Conservation (phyloP, 495 filamentous ascomycete species). For the Trichoderma gamsii region DNA sequence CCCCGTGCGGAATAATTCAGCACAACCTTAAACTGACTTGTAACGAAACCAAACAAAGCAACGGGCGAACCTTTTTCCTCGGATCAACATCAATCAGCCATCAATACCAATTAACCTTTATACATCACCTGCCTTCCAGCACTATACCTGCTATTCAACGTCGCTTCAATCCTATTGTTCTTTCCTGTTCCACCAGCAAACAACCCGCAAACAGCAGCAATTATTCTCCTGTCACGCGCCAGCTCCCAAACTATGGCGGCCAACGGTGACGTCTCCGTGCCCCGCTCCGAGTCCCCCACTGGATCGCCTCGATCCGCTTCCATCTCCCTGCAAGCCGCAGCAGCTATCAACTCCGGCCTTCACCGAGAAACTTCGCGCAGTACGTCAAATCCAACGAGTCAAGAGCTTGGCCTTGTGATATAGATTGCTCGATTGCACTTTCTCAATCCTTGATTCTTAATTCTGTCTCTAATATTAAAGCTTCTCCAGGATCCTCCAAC, state of each 20-base stretch:
- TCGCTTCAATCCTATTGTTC: too few species aligned
- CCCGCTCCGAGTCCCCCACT: constrained; percentile 36
- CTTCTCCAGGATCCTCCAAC: constrained; percentile 44
- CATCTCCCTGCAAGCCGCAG: constrained; percentile 59
- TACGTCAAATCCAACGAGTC: neutral
- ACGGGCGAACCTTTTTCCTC: too few species aligned
- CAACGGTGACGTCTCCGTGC: constrained; percentile 15
- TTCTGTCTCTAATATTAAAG: constrained; percentile 19
- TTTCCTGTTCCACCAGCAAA: neutral
- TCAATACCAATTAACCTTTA: too few species aligned
- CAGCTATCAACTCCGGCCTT: constrained; percentile 63
- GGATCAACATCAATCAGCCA: too few species aligned
- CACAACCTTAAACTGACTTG: too few species aligned
- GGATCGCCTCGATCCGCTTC: constrained; percentile 55
- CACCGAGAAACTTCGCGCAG: constrained; percentile 6
- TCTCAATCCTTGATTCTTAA: neutral
- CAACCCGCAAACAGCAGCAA: neutral
- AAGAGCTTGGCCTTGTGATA: neutral
- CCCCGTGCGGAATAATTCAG: too few species aligned
- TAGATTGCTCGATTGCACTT: neutral
- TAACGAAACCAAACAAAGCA: too few species aligned
- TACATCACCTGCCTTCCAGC: too few species aligned
- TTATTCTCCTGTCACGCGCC: neutral
- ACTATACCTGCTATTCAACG: too few species aligned
- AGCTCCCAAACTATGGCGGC: neutral